Conservation (phyloP, 176 grass and related monocot genomes). For the Thinopyrum elongatum region DNA sequence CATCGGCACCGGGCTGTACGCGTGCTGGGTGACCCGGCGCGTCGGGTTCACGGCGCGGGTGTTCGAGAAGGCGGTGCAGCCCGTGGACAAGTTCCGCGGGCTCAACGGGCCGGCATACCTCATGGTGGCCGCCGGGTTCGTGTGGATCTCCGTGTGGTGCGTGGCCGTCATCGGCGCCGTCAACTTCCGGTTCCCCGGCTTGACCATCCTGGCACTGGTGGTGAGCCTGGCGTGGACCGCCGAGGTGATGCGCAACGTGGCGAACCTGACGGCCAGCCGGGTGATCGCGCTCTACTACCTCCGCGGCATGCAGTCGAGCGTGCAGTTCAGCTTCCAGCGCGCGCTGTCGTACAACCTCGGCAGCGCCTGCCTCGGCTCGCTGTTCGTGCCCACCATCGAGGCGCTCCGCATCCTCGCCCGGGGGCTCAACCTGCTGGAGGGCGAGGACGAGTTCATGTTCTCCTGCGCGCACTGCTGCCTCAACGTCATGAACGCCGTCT, state of each 20-base stretch:
- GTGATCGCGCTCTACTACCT: slow-evolving; percentile 98
- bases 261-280: slow-evolving; percentile 85
- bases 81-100: slow-evolving; percentile 64
- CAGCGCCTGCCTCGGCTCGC: slow-evolving; percentile 91
- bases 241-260: slow-evolving; percentile 98
- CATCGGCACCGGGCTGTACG: slow-evolving; percentile 76
- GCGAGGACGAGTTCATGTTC: slow-evolving; percentile 99
- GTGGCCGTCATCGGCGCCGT: slow-evolving; percentile 80
- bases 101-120: slow-evolving; percentile 88
- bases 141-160: slow-evolving; percentile 91
- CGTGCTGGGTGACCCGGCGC: slow-evolving; percentile 86
- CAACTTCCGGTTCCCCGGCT: slow-evolving; percentile 65
- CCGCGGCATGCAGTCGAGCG: slow-evolving; percentile 93
- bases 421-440: slow-evolving; percentile 91
- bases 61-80: slow-evolving; percentile 59
- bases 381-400: slow-evolving; percentile 92
- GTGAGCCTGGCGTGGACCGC: slow-evolving; percentile 87
- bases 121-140: slow-evolving; percentile 77
- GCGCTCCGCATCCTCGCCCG: slow-evolving; percentile 82
- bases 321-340: slow-evolving; percentile 96
- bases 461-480: slow-evolving; percentile 98
- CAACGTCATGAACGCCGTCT: slow-evolving; percentile 85
- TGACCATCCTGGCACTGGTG: slow-evolving; percentile 76
- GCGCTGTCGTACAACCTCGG: slow-evolving; percentile 82
- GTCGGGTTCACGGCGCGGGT: slow-evolving; percentile 58